Conservation (phyloP, 2,329 filamentous ascomycete species). For the Thermoascus crustaceus region DNA sequence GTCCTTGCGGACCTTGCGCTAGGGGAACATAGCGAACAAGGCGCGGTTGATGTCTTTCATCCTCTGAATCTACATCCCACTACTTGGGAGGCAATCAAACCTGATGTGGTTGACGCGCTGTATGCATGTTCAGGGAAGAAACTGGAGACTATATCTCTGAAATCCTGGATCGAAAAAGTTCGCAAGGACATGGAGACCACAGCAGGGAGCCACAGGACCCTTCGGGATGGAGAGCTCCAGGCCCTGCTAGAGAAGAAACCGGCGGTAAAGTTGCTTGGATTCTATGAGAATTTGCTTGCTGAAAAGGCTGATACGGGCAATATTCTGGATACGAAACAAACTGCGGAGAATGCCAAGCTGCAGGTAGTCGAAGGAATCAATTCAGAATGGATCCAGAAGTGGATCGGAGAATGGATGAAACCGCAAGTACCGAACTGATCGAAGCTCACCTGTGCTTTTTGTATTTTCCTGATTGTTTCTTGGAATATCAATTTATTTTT, state of each 20-base stretch:
- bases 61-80: slow-evolving; percentile 12
- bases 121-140: too few relatives aligned
- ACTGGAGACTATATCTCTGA: slow-evolving; percentile 7
- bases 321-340: slow-evolving; percentile 11
- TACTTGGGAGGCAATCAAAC: slow-evolving; percentile 9
- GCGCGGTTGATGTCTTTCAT: slow-evolving; percentile 9
- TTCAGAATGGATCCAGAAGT: slow-evolving; percentile 26
- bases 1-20: slow-evolving; percentile 26
- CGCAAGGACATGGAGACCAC: slow-evolving; percentile 8
- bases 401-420: slow-evolving; percentile 29
- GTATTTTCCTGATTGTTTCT: too few relatives aligned
- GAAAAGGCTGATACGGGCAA: slow-evolving; percentile 13
- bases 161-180: slow-evolving; percentile 11
- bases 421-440: too few relatives aligned
- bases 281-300: too few relatives aligned
- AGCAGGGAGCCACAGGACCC: background rate
- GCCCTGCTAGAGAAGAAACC: slow-evolving; percentile 15
- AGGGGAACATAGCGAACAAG: background rate
- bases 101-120: too few relatives aligned
- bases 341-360: slow-evolving; percentile 18
- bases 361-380: slow-evolving; percentile 18
- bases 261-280: slow-evolving; percentile 23
- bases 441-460: too few relatives aligned
- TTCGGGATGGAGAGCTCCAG: slow-evolving; percentile 7
- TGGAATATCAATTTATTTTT: too few relatives aligned